These are phyloP conservation scores for Penicillium canariense DNA, from an alignment of 495 filamentous ascomycete species.

Conservation along the genomic window DNA sequence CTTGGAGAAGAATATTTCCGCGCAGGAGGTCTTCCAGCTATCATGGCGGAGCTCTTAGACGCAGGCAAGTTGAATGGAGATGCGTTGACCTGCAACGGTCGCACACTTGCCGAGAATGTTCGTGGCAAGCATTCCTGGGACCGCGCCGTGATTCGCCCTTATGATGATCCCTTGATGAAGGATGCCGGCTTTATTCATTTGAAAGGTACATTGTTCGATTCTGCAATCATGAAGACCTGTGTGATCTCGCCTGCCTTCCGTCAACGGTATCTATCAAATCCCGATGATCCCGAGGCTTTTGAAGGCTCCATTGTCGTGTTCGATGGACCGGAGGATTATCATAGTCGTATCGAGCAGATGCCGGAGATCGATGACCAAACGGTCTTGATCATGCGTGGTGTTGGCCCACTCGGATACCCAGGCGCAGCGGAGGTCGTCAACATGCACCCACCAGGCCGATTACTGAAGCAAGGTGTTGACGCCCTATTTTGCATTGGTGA, in stretches of 20 bases:
- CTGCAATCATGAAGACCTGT: constrained; percentile 57
- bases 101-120: constrained; percentile 41
- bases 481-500: constrained; percentile 56
- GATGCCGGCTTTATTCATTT: constrained; percentile 53
- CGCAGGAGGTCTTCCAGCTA: constrained; percentile 52
- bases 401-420: constrained; percentile 53
- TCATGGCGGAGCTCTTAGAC: constrained; percentile 53
- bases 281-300: constrained; percentile 51
- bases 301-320: constrained; percentile 51
- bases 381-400: constrained; percentile 54
- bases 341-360: constrained; percentile 45
- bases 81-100: constrained; percentile 45
- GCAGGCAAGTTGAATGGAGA: constrained; percentile 41
- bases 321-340: constrained; percentile 54
- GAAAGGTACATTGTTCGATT: constrained; percentile 50
- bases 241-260: constrained; percentile 51
- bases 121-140: constrained; percentile 45
- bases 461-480: constrained; percentile 46
- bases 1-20: constrained; percentile 54
- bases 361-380: constrained; percentile 46
- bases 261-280: constrained; percentile 46
- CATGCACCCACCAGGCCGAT: constrained; percentile 51
- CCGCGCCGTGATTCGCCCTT: constrained; percentile 43
- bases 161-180: constrained; percentile 43
- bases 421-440: constrained; percentile 57